Base-by-base conservation (phyloP, 805 yeast genomes). In the Cyberlindnera samutprakarnensis region DNA sequence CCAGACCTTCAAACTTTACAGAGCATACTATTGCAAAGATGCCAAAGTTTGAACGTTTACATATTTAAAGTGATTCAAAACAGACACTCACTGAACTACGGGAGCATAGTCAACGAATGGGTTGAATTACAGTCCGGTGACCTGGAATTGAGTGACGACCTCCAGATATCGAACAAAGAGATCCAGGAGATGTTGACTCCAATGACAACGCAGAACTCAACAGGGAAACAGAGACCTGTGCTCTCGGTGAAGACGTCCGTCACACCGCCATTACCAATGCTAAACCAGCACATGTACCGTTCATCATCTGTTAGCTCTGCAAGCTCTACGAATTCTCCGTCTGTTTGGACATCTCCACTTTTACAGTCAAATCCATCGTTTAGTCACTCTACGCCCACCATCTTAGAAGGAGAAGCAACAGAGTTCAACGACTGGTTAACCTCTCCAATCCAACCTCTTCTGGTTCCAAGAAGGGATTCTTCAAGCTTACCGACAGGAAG, bases 21-120 rank as follows among this genome's bases (percentile, higher is more conserved):
- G 11, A 40, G 37, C 37, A 48, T 57, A 13, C 33, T 61, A 4
- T 37, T 61, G 36, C 54, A 55, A 38, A 47, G 73, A 32, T 62
- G 70, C 33, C 57, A 57, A 23, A 59, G 57, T 13, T 43, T 70
- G 38, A 57, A 66, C 36, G 39, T 50, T 10, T 70, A 68, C 47
- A 51, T 70, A 27, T 48, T 53, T 38, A 58, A 53, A 50, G 54
- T 53, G 31, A 51, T 46, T n/a, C 44, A 43, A n/a, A 43, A 54
- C 32, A 52, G 49, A 29, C 22, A 41, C 25, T 41, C 38, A 15
- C 17, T 49, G 13, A 29, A 42, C 25, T 51, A 51, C 26, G 36
- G 36, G 6, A 41, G 46, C 1, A 42, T 55, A 4, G 35, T 61
- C 18, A 33, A 43, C 12, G 49, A 49, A 1, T 61, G 63, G 64